Evolutionary conservation across 2,329 filamentous ascomycete genomes (phyloP), one percentile per base, ranked within the genome.

Genomic region (Paecilomyces sp.): DNA sequence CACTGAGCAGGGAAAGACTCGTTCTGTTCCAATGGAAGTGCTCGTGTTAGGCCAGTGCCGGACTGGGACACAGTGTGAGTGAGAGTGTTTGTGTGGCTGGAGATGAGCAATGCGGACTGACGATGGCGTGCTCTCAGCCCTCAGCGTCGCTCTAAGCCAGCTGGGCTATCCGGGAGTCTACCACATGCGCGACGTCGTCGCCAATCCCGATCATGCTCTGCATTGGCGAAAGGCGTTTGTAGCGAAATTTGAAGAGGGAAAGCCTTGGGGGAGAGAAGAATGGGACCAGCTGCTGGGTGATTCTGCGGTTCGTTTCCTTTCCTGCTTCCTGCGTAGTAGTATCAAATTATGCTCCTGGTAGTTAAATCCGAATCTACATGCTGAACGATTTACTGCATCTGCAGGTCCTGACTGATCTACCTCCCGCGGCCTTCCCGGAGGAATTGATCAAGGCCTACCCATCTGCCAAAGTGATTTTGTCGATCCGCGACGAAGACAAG

Each of bases 401-500:
- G 36, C 41, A 61, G 41, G 60, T 57, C 2, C 41, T 61, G 11
- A 57, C 58, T 9, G 65, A 69, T 54, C 33, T 64, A 5, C 67
- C 67, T 1, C 58, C 57, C 22, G 60, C 61, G 15, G 41, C 36
- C 8, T 67, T 67, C 31, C 51, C 61, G 3, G 54, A 63, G 8
- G 70, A 73, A 9, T 58, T 72, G 28, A 64, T 71, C 52, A 52
- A 57, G 18, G 65, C 65, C 2, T 73, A 73, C 56, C 68, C 70
- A 1, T 69, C 62, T 56, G 65, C 58, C 8, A 67, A 63, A 57
- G 61, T 70, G 25, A 55, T 70, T 3, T 57, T 70, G 1, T 61
- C 60, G 13, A 54, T 60, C 28, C 61, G 70, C 1, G 68, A 71
- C 18, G 54, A 67, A 1, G 66, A 70, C 2, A 28, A 55, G 0